Evolutionary conservation across 805 yeast species (phyloP).

Genomic region (Candida tallmaniae): DNA sequence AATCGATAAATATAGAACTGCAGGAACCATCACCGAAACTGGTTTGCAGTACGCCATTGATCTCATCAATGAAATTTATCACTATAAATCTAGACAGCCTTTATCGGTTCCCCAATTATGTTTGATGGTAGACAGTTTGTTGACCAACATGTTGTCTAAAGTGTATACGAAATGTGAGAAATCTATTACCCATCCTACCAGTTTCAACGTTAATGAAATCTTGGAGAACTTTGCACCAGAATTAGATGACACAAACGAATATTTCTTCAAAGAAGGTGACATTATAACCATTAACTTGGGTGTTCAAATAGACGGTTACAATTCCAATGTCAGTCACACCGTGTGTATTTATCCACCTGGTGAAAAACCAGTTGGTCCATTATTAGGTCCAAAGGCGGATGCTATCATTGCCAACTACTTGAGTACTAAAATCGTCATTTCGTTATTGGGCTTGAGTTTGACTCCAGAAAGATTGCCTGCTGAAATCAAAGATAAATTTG

Average conservation of each 20-base stretch:
- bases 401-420: conserved; percentile 84
- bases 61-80: conserved; percentile 72
- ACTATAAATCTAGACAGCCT: conserved; percentile 40
- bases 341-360: conserved; percentile 76
- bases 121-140: conserved; percentile 72
- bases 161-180: conserved; percentile 71
- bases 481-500: conserved; percentile 36
- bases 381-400: conserved; percentile 82
- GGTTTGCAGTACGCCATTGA: conserved; percentile 61
- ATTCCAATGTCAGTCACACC: conserved; percentile 83
- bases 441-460: conserved; percentile 67
- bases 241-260: conserved; percentile 51
- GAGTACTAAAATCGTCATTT: conserved; percentile 82
- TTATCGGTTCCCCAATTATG: conserved; percentile 69
- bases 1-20: conserved; percentile 78
- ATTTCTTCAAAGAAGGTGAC: conserved; percentile 67
- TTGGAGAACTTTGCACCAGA: conserved; percentile 84
- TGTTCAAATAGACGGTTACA: conserved; percentile 93
- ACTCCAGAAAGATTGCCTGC: conserved; percentile 72
- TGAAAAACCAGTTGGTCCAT: conserved; percentile 65
- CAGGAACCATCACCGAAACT: conserved; percentile 87
- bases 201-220: conserved; percentile 78
- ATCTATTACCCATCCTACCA: conserved; percentile 91
- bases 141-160: conserved; percentile 53
- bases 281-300: conserved; percentile 82